Evolutionary conservation across 768 basidiomycete species (phyloP), one percentile per base, ranked within the genome.

Genomic region (Megacollybia marginata): DNA sequence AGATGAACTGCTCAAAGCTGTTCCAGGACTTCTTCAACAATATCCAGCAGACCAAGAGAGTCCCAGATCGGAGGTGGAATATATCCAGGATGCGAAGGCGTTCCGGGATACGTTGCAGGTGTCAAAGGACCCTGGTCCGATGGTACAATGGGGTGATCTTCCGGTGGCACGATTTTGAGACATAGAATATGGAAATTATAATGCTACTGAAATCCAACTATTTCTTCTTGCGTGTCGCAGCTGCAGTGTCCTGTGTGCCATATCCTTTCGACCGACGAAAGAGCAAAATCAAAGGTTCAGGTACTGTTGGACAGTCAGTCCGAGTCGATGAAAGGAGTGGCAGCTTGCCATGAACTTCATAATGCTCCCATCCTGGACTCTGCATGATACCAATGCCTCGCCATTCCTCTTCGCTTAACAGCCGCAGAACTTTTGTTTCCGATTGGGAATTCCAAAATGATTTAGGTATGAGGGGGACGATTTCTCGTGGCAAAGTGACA

Each of bases 321-420:
- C 44, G 47, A 31, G 47, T 36, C 23, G 23, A 33, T 15, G 16
- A 23, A 43, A 48, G 45, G 43, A n/a, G 49, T 46, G 44, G 48
- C 47, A 46, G 12, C 42, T 15, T 13, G 86, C 92, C 89, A 60
- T 97, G 94, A n/a, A 94, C 89, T 72, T 94, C 93, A 59, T 94
- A 97, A 59, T 96, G 93, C 61, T 91, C 88, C 93, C 94, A 98
- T 4, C 94, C 94, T 19, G 95, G 72, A 65, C 90, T 93, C 69
- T 99, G 95, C 38, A 87, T 88, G 54, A 97, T 95, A 9, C 95
- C 95, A 49, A 99, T 92, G 0, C 89, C 88, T 63, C 95, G 78
- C 95, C 95, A 99, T 67, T 99, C 96, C 40, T 76, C 68, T 62
- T 99, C 95, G 3, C 79, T 65, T 50, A 98, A 70, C 38, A 97